A percentile compares a stretch with the other conserved stretches of the same genome.
phyloP scores from a whole-genome alignment of 176 grass and related monocot species.

The Eragrostis curvula region DNA sequence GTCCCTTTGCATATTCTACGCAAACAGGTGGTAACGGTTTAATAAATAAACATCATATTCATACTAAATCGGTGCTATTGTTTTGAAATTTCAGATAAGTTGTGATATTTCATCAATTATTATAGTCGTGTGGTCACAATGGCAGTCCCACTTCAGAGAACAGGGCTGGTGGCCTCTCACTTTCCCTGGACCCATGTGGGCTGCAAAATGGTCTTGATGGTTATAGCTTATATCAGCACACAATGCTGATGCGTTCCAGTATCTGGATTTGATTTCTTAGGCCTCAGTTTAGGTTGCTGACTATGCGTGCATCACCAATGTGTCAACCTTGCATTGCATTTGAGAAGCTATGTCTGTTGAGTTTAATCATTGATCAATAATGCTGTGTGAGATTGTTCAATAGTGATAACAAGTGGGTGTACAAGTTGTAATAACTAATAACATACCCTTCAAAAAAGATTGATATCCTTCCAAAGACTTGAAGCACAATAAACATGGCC shows the following conservation, averaged over 20 bases:
- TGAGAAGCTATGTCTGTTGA: constrained; percentile 8
- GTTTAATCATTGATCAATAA: constrained; percentile 12
- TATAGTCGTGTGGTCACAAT: constrained; percentile 5
- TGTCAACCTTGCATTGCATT: not conserved
- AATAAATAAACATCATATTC: constrained; percentile 31
- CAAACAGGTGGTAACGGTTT: not conserved
- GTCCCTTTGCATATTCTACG: constrained; percentile 10
- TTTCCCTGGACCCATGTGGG: constrained; percentile 41
- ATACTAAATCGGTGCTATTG: constrained; percentile 3
- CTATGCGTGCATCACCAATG: not conserved
- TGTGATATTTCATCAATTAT: not conserved
- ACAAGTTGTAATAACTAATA: not conserved
- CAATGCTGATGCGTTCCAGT: constrained; percentile 24
- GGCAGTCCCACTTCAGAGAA: constrained; percentile 39
- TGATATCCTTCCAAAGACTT: not conserved
- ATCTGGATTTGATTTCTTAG: constrained; percentile 28
- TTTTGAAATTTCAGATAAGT: constrained; percentile 16
- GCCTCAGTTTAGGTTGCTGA: constrained; percentile 7
- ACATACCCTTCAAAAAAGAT: not conserved
- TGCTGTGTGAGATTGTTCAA: not conserved
- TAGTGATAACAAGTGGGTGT: not conserved
- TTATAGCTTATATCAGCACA: constrained; percentile 21
- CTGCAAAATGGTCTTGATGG: constrained; percentile 30
- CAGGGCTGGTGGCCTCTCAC: constrained; percentile 37
- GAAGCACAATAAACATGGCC: constrained; percentile 12